Conservation (phyloP, 2,329 filamentous ascomycete genomes). For the Diaporthe caulivora region DNA sequence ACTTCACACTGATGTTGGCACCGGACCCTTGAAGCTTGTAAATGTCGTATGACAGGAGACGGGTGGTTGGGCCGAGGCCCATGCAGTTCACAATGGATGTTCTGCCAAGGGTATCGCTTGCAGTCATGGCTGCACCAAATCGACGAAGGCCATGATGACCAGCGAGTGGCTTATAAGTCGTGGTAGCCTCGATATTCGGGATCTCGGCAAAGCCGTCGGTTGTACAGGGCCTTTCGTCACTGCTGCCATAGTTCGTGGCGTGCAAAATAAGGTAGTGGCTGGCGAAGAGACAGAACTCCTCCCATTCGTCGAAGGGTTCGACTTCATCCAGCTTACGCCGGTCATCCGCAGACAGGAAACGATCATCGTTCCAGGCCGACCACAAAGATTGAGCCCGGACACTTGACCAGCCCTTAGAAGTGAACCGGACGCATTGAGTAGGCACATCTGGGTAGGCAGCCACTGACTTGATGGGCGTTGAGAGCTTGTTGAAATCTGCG, state of each 20-base stretch:
- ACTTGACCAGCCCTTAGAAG: constrained; percentile 73
- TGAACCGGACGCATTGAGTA: constrained; percentile 79
- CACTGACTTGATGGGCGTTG: constrained; percentile 82
- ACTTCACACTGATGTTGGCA: constrained; percentile 37
- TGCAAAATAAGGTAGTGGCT: constrained; percentile 86
- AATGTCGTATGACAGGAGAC: constrained; percentile 64
- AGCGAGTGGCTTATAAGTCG: constrained; percentile 52
- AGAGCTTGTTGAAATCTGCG: constrained; percentile 79
- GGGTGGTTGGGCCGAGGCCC: constrained; percentile 58
- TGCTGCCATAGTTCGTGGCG: constrained; percentile 60
- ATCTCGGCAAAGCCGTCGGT: neutral
- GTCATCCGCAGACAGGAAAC: constrained; percentile 72
- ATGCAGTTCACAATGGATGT: constrained; percentile 60
- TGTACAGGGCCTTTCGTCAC: neutral
- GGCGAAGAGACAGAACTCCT: constrained; percentile 88
- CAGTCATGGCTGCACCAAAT: constrained; percentile 68
- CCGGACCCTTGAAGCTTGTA: constrained; percentile 49
- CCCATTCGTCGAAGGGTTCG: constrained; percentile 96
- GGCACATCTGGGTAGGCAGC: constrained; percentile 74
- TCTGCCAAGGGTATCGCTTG: constrained; percentile 53
- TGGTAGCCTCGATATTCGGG: constrained; percentile 31
- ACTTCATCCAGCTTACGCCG: constrained; percentile 74
- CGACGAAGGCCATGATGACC: constrained; percentile 63
- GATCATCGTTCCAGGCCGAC: constrained; percentile 81
- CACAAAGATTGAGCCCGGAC: constrained; percentile 78